Base-by-base conservation (phyloP, 306 rosid genomes). In the Malus sylvestris region DNA sequence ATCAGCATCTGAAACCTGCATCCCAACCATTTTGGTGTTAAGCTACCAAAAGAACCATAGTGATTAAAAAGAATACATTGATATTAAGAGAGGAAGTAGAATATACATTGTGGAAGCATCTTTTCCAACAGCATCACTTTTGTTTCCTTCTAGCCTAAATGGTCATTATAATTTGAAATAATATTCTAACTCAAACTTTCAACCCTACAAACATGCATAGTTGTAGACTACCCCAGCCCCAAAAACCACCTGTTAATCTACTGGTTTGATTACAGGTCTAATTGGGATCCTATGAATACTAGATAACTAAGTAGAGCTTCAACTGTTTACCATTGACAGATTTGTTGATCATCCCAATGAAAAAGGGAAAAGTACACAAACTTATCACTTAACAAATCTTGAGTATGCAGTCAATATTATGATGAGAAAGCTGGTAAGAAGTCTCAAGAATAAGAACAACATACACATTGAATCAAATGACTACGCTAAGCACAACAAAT, bases 1-100 rank as follows among this genome's bases (percentile, higher is more conserved):
- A 77, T 90, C 93, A n/a, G 87, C 96, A 84, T 96, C 99, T 60
- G 91, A 72, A 74, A 87, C 94, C 99, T 95, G 91, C 84, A 81
- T 81, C 67, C 74, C 72, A 72, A 72, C 53, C 70, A 74, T 62
- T 70, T 33, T 20, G 20, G 29, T 20, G 10, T 44, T 3, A 76
- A 74, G 64, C 13, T 70, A 60, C 72, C 27, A 29, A 72, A 35
- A 58, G 51, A 22, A 46, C 53, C 73, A 58, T 10, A 68, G 25
- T 33, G 68, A 73, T 35, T 67, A 15, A 49, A 52, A 22, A 64
- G 19, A 49, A 35, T 19, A 14, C 22, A 22, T 14, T 22, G 19
- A 72, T 59, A 38, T 58, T 23, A 22, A 40, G 3, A n/a, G 3
- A 57, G 27, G 22, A 57, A 19, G 25, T 10, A 55, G 61, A 55